Percentiles rank a stretch among this genome's conserved stretches.
phyloP scores from a whole-genome alignment of 163 green algal genomes.

The Prototheca cutis region DNA sequence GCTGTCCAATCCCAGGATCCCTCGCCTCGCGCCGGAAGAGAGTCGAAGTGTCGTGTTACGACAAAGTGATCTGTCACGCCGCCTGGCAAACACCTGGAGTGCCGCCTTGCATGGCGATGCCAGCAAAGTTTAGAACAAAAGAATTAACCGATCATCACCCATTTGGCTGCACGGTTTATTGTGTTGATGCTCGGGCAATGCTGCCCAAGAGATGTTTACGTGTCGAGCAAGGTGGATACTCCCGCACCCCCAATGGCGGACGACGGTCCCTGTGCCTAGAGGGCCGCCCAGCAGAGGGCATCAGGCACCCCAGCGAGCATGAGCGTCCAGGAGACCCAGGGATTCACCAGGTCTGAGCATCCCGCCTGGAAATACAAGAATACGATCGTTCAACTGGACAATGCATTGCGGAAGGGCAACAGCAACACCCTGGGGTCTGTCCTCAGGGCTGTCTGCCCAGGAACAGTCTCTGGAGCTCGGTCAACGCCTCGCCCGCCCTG shows the following conservation, averaged over 20 bases:
- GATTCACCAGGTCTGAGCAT: not conserved
- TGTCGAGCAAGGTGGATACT: no score
- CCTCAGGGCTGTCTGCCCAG: not conserved
- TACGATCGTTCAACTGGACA: not conserved
- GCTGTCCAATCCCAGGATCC: not conserved
- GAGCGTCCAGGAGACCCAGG: not conserved
- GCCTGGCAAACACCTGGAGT: no score
- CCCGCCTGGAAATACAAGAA: not conserved
- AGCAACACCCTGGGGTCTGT: not conserved
- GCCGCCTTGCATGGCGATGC: no score
- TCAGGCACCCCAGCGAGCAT: not conserved
- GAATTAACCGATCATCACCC: no score
- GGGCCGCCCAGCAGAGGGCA: no score
- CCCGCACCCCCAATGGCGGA: no score
- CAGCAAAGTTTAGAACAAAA: no score
- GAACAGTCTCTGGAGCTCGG: slow-evolving; percentile 24
- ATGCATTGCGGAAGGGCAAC: not conserved
- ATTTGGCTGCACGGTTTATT: no score
- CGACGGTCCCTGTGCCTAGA: no score
- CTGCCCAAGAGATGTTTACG: no score
- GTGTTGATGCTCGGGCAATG: no score
- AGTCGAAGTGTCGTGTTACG: not conserved
- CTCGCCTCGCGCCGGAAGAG: not conserved
- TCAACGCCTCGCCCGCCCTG: slow-evolving; percentile 52
- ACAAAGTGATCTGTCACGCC: no score